phyloP scores from a whole-genome alignment of 2,329 filamentous ascomycete species.

The Graphilbum fragrans region DNA sequence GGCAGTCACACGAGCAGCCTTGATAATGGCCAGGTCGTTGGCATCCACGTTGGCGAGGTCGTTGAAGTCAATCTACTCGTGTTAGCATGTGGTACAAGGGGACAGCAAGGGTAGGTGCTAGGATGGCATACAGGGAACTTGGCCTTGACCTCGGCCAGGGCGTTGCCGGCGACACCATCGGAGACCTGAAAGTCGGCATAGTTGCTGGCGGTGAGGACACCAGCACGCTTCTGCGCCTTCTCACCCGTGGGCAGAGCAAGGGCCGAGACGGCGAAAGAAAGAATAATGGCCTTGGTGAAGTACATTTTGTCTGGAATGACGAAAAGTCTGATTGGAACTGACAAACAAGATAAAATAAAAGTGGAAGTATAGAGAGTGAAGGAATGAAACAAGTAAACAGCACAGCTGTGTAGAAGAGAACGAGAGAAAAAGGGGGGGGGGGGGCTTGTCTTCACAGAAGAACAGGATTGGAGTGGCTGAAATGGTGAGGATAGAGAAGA shows the following conservation, averaged over 20 bases:
- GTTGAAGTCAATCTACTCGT: constrained; percentile 25
- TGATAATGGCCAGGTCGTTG: constrained; percentile 36
- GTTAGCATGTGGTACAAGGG: background rate
- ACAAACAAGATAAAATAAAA: background rate
- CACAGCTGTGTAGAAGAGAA: constrained; percentile 9
- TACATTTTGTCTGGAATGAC: constrained; percentile 19
- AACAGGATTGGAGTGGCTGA: constrained; percentile 1
- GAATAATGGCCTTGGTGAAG: constrained; percentile 23
- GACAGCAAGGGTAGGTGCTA: background rate
- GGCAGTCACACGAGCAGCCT: constrained; percentile 33
- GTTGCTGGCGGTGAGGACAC: constrained; percentile 15
- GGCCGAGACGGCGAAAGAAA: constrained; percentile 22
- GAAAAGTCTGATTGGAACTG: background rate
- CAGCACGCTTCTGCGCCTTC: constrained; percentile 15
- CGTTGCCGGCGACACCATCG: constrained; percentile 37
- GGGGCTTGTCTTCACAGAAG: constrained; percentile 8
- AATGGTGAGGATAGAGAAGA: constrained; percentile 3
- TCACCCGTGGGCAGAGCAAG: constrained; percentile 18
- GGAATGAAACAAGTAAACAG: constrained; percentile 5
- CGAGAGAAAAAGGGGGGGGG: constrained; percentile 3
- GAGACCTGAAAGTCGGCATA: constrained; percentile 35
- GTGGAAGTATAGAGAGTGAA: background rate
- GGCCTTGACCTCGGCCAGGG: constrained; percentile 37
- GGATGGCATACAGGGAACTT: constrained; percentile 34
- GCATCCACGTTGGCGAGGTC: constrained; percentile 33